Conservation (phyloP, 768 basidiomycete species). For the Lactifluus subvellereus region DNA sequence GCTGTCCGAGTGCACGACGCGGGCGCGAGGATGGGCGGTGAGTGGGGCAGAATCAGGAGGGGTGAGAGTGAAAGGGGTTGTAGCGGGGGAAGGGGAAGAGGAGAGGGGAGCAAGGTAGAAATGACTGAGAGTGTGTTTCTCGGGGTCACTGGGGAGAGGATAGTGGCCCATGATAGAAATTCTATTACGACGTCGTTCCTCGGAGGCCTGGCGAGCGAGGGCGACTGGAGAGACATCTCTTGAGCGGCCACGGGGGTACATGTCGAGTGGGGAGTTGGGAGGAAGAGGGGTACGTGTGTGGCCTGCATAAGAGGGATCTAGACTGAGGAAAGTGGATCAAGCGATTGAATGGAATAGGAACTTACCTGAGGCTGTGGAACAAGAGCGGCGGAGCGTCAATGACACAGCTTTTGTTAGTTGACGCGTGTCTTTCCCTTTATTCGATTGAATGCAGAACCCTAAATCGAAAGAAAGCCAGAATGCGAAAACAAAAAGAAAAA, state of each 20-base stretch:
- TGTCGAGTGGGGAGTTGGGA: background rate
- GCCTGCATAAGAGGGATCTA: background rate
- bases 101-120: constrained; percentile 9
- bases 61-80: constrained; percentile 13
- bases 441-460: background rate
- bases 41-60: constrained; percentile 20
- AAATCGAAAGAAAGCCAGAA: background rate
- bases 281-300: background rate
- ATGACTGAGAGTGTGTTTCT: constrained; percentile 3
- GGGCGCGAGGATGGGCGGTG: background rate
- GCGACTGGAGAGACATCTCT: constrained; percentile 22
- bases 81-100: constrained; percentile 12
- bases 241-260: constrained; percentile 24
- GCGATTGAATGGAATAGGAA: background rate
- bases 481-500: background rate
- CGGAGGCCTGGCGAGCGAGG: constrained; percentile 25
- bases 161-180: constrained; percentile 11
- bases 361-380: constrained; percentile 9
- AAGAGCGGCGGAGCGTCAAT: background rate
- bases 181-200: constrained; percentile 18
- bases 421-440: background rate
- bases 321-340: background rate
- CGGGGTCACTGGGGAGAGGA: constrained; percentile 17
- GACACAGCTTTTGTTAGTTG: constrained; percentile 6
- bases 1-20: constrained; percentile 2